These are phyloP conservation scores for Chrysanthemum lavandulifolium DNA, from an alignment of 129 eudicot species.

Conservation along the genomic window DNA sequence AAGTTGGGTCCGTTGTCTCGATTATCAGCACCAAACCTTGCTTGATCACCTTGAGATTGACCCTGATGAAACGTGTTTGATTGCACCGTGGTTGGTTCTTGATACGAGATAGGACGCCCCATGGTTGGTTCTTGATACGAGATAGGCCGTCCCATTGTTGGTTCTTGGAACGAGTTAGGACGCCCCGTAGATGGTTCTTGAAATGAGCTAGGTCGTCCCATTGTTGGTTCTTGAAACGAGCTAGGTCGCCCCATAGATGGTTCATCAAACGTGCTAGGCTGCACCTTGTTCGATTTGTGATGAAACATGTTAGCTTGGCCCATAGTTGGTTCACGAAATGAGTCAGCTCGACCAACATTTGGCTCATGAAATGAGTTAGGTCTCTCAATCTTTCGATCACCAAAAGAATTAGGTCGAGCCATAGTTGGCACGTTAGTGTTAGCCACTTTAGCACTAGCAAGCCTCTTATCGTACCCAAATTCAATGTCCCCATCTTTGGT, in stretches of 20 bases:
- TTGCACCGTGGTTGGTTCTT: constrained; percentile 24
- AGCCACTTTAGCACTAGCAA: constrained; percentile 37
- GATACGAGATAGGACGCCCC: constrained; percentile 24
- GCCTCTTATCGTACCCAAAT: constrained; percentile 37
- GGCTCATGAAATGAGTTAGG: constrained; percentile 28
- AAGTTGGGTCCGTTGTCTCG: constrained; percentile 23
- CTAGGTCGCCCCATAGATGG: constrained; percentile 24
- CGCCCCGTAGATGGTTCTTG: constrained; percentile 17
- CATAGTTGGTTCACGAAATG: constrained; percentile 14
- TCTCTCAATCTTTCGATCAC: constrained; percentile 10
- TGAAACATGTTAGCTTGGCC: constrained; percentile 23
- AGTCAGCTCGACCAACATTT: constrained; percentile 8
- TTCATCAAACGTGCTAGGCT: constrained; percentile 12
- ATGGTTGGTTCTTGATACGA: constrained; percentile 13
- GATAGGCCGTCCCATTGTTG: background rate
- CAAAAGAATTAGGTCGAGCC: constrained; percentile 24
- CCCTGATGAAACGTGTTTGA: constrained; percentile 14
- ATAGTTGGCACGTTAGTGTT: constrained; percentile 22
- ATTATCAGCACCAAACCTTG: constrained; percentile 27
- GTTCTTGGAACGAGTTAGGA: constrained; percentile 19
- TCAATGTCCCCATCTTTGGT: constrained; percentile 39
- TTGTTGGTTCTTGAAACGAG: constrained; percentile 19
- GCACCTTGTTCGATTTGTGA: constrained; percentile 14
- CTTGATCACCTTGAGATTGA: constrained; percentile 34
- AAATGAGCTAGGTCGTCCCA: constrained; percentile 3